Percentiles rank a stretch among this genome's conserved stretches.
Evolutionary conservation across 345 rosid species (phyloP).

Genomic region (Murraya koenigii): DNA sequence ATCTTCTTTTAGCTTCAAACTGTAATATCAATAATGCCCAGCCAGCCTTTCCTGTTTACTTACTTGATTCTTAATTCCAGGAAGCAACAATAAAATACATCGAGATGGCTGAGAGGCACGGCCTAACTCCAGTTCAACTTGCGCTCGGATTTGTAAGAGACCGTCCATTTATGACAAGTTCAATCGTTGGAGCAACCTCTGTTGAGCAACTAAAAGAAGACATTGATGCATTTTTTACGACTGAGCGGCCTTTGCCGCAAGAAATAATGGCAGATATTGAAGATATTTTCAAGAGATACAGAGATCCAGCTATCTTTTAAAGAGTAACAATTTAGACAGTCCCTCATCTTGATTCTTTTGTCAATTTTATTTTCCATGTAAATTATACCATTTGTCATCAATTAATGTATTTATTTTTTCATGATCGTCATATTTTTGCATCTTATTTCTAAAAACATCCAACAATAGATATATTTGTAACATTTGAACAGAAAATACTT

Average conservation of each 20-base stretch:
- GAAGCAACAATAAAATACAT: slow-evolving; percentile 68
- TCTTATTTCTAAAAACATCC: neutral
- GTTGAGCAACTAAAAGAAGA: slow-evolving; percentile 78
- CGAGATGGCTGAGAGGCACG: slow-evolving; percentile 67
- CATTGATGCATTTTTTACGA: slow-evolving; percentile 61
- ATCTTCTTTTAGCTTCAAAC: neutral
- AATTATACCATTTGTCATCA: neutral
- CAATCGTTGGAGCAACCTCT: slow-evolving; percentile 80
- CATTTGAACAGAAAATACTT: neutral
- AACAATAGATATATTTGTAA: neutral
- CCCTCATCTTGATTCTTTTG: neutral
- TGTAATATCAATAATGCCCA: neutral
- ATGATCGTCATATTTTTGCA: neutral
- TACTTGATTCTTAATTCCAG: slow-evolving; percentile 31
- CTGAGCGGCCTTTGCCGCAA: slow-evolving; percentile 57
- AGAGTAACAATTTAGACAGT: neutral
- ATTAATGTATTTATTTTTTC: neutral
- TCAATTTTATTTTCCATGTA: neutral
- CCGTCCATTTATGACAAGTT: slow-evolving; percentile 73
- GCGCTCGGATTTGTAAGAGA: slow-evolving; percentile 81
- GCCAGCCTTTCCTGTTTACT: neutral
- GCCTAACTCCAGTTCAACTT: slow-evolving; percentile 69
- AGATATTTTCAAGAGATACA: slow-evolving; percentile 59
- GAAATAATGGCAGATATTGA: slow-evolving; percentile 70
- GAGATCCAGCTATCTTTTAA: slow-evolving; percentile 49